phyloP scores from a whole-genome alignment of 441 rosid species.

The Erysimum cheiri region DNA sequence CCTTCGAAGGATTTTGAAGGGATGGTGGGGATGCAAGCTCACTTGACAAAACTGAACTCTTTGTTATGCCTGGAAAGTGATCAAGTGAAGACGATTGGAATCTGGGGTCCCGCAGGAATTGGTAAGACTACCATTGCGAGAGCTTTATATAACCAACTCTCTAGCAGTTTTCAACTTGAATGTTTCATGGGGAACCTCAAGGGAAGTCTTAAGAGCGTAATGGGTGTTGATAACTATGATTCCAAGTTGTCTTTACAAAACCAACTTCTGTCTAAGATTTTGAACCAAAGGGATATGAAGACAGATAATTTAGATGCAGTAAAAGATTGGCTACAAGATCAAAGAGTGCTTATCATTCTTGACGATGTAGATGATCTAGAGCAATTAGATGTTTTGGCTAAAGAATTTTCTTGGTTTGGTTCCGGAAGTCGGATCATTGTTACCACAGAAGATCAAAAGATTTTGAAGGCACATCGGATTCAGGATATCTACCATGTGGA shows the following conservation, averaged over 20 bases:
- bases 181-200: slow-evolving; percentile 11
- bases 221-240: not conserved
- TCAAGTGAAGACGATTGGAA: slow-evolving; percentile 16
- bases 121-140: not conserved
- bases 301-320: not conserved
- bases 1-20: not conserved
- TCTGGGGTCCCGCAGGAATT: not conserved
- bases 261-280: not conserved
- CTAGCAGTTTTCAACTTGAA: rapidly evolving
- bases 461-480: not conserved
- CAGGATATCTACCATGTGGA: not conserved
- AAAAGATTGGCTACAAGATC: not conserved
- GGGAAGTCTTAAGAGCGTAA: not conserved
- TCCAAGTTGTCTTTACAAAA: not conserved
- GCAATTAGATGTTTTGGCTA: not conserved
- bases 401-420: slow-evolving; percentile 8
- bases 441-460: slow-evolving; percentile 18
- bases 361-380: slow-evolving; percentile 11
- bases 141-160: not conserved
- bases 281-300: not conserved
- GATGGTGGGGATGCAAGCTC: slow-evolving; percentile 12
- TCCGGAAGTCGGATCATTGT: slow-evolving; percentile 37
- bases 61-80: not conserved
- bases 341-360: slow-evolving; percentile 12
- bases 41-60: not conserved